phyloP scores from a whole-genome alignment of 441 rosid species.

The Euphorbia schlechtendalii region DNA sequence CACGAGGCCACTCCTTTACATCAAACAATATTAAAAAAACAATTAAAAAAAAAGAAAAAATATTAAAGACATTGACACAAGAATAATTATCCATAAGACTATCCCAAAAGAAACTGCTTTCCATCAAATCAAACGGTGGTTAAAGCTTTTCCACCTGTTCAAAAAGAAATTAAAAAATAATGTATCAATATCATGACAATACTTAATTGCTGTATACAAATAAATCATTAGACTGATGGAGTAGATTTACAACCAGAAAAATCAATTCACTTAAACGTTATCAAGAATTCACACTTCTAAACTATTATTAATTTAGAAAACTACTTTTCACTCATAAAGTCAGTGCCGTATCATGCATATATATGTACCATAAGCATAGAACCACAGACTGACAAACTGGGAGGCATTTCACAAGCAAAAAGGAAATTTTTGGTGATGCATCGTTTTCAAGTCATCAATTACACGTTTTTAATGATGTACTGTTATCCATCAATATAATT shows the following conservation, averaged over 20 bases:
- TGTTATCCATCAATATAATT: no score
- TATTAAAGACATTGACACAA: neutral
- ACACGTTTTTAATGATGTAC: neutral
- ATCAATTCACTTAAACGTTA: no score
- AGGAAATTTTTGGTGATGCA: conserved; percentile 1
- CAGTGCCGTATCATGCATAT: neutral
- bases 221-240: no score
- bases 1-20: neutral
- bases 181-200: neutral
- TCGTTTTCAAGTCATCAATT: conserved; percentile 16
- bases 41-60: neutral
- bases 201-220: no score
- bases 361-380: no score
- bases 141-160: conserved; percentile 9
- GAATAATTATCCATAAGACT: conserved; percentile 6
- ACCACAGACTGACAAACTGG: no score
- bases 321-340: no score
- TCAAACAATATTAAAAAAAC: neutral
- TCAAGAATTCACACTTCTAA: no score
- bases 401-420: no score
- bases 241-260: no score
- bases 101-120: neutral
- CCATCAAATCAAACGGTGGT: conserved; percentile 14
- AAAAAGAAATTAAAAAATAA: neutral
- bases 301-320: no score